Evolutionary conservation across 2,329 filamentous ascomycete species (phyloP).

Genomic region (Cryphonectria parasitica): DNA sequence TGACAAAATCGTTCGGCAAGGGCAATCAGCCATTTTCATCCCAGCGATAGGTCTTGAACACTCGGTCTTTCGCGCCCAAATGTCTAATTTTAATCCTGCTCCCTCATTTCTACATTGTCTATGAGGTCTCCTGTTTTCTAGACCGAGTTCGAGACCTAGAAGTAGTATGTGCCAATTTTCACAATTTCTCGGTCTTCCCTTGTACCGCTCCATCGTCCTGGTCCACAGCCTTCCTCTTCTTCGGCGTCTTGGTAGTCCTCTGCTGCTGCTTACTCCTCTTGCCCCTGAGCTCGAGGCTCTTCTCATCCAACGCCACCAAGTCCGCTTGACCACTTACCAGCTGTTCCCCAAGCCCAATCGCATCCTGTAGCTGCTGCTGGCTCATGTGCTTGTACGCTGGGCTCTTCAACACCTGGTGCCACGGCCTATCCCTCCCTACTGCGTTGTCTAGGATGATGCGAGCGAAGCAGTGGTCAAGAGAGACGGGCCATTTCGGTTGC

Average conservation of each 20-base stretch:
- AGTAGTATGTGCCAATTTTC: not conserved
- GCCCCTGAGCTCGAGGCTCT: constrained; percentile 8
- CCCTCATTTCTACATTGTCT: not conserved
- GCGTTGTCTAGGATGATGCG: constrained; percentile 23
- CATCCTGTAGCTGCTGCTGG: constrained; percentile 12
- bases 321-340: constrained; percentile 7
- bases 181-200: not conserved
- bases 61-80: too few relatives aligned
- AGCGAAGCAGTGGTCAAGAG: constrained; percentile 24
- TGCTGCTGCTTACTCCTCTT: constrained; percentile 17
- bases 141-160: not conserved
- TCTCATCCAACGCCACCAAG: constrained; percentile 20
- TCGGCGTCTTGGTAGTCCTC: not conserved
- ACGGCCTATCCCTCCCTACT: constrained; percentile 15
- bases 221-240: not conserved
- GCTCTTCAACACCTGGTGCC: constrained; percentile 22
- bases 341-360: constrained; percentile 16
- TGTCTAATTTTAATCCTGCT: not conserved
- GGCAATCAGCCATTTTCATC: too few relatives aligned
- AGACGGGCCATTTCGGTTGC: constrained; percentile 21
- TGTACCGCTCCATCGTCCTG: not conserved
- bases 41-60: too few relatives aligned
- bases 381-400: constrained; percentile 25
- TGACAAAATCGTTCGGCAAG: too few relatives aligned
- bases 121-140: not conserved